A percentile compares a stretch with the other conserved stretches of the same genome.
These are phyloP conservation scores for Litsea cubeba DNA, from an alignment of 164 flowering plant genomes.

Conservation along the genomic window DNA sequence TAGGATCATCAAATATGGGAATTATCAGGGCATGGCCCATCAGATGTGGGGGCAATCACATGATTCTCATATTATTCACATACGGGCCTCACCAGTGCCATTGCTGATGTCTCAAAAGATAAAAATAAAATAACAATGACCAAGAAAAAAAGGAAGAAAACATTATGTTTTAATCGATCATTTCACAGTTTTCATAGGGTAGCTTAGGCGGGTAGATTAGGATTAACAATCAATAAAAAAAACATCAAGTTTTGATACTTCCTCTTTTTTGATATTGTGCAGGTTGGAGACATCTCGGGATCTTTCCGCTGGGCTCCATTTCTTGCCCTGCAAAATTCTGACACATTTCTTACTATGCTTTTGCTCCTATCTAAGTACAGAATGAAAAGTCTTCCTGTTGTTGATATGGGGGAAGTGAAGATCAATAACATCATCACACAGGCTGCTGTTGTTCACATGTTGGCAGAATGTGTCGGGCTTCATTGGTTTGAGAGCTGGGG, in stretches of 20 bases:
- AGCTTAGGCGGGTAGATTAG: no score
- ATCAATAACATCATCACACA: conserved; percentile 84
- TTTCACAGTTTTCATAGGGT: no score
- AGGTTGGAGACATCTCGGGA: conserved; percentile 92
- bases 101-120: neutral
- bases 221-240: no score
- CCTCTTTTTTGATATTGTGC: conserved; percentile 10
- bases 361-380: conserved; percentile 89
- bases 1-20: neutral
- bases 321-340: conserved; percentile 78
- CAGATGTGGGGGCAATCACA: neutral
- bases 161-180: no score
- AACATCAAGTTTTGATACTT: neutral
- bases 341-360: conserved; percentile 88
- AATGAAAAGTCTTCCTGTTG: conserved; percentile 97
- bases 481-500: conserved; percentile 98
- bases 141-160: no score
- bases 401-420: conserved; percentile 68
- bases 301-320: conserved; percentile 99
- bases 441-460: conserved; percentile 90
- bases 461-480: conserved; percentile 89
- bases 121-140: no score
- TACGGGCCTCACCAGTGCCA: neutral
- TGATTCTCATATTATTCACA: neutral
- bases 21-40: neutral